Evolutionary conservation across 768 basidiomycete species (phyloP).

Genomic region (Paxillus ammoniavirescens): DNA sequence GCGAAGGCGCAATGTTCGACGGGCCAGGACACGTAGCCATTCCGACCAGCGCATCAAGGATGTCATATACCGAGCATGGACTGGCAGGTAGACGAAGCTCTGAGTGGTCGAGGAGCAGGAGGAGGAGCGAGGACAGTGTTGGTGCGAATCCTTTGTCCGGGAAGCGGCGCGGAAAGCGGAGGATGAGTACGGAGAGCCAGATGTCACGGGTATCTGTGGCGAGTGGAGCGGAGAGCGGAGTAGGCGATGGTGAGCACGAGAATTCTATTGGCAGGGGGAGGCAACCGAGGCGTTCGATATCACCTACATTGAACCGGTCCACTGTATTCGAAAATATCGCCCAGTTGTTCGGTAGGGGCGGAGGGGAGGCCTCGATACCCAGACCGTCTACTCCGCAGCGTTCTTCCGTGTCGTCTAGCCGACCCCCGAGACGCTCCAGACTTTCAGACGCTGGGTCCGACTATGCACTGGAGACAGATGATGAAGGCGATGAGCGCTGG

Average conservation of each 20-base stretch:
- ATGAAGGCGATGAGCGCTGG: constrained; percentile 77
- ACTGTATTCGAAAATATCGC: constrained; percentile 66
- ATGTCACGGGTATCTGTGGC: constrained; percentile 39
- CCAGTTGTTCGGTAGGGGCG: constrained; percentile 58
- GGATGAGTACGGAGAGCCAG: constrained; percentile 43
- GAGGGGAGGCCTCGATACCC: constrained; percentile 41
- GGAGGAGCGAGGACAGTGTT: constrained; percentile 47
- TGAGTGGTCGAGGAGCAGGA: constrained; percentile 46
- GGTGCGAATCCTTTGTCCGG: constrained; percentile 24
- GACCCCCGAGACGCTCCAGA: constrained; percentile 47
- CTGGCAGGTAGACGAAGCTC: constrained; percentile 50
- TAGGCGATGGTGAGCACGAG: constrained; percentile 35
- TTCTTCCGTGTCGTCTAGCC: constrained; percentile 50
- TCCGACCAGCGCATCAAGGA: constrained; percentile 78
- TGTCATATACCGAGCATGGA: constrained; percentile 59
- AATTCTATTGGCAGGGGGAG: constrained; percentile 29
- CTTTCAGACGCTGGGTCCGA: constrained; percentile 61
- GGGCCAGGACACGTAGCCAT: constrained; percentile 64
- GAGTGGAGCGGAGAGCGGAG: constrained; percentile 38
- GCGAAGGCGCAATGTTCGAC: constrained; percentile 70
- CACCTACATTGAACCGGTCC: constrained; percentile 37
- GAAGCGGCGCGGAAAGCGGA: constrained; percentile 35
- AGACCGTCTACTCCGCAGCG: constrained; percentile 57
- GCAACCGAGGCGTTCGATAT: constrained; percentile 33
- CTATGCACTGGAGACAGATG: constrained; percentile 51